Evolutionary conservation across 2,329 filamentous ascomycete genomes (phyloP), one percentile per base, ranked within the genome.

Genomic region (Penicillium sp.): DNA sequence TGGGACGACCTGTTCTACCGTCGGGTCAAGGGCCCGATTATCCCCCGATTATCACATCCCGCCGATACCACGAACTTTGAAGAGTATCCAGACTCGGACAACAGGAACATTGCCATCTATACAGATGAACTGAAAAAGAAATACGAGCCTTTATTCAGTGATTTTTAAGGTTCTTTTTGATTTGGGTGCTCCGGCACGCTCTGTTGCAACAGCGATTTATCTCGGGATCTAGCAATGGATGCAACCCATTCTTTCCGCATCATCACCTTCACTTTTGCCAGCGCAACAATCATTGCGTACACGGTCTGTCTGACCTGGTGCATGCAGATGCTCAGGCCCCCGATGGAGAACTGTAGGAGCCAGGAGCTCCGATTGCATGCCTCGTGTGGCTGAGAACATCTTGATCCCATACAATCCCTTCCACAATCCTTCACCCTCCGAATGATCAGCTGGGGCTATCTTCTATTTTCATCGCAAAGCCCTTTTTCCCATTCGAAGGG

Each of bases 41-140:
- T 82, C 37, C 79, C 79, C 12, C 71, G 76, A 52, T 66, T 82
- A 32, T 66, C 72, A 37, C 72, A 77, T 31, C 70, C 75, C 1
- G 76, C 77, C 5, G 79, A 82, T 49, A 74, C 77, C 22, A 66
- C 75, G 13, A 81, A 82, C 55, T 82, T 82, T 51, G 78, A 82
- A 50, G 76, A 81, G 39, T 82, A 82, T 49, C 77, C 80, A 33
- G 66, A 68, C 6, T 69, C 74, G 4, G 77, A 80, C 54, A 65
- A 32, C 61, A 68, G 52, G 59, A 71, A 49, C 56, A 70, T 55
- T 67, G 76, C 54, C 48, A 56, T 60, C 30, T 82, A 82, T 53
- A 79, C 76, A 3, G 71, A 75, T 38, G 77, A 80, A 42, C 64
- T 81, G 69, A 69, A 68, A 42, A 68, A 73, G 44, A 76, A 76